Percentiles rank a stretch among this genome's conserved stretches.
phyloP scores from a whole-genome alignment of 2,329 filamentous ascomycete genomes.

The Penicillium sp. region DNA sequence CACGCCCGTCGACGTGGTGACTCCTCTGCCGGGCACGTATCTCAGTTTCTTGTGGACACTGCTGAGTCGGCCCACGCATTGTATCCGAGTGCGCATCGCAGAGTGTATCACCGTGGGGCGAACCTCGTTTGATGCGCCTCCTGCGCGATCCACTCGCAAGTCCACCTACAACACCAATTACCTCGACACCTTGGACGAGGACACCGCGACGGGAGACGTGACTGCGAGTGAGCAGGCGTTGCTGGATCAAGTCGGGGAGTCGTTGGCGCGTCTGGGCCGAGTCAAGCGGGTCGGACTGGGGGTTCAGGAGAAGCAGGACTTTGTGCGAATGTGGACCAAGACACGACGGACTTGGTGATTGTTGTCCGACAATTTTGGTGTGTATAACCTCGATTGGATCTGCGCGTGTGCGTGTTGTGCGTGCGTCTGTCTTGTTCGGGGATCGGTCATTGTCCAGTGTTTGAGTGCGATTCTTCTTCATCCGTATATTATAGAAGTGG shows the following conservation, averaged over 20 bases:
- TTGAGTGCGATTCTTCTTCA: background rate
- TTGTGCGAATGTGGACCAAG: slow-evolving; percentile 65
- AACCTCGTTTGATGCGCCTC: slow-evolving; percentile 16
- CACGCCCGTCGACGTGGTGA: slow-evolving; percentile 81
- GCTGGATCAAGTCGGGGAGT: slow-evolving; percentile 74
- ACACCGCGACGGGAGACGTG: slow-evolving; percentile 32
- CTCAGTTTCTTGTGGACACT: slow-evolving; percentile 75
- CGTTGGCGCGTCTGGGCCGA: slow-evolving; percentile 76
- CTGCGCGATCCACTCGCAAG: slow-evolving; percentile 18
- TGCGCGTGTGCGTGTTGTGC: no score
- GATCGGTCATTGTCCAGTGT: no score
- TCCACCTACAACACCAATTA: slow-evolving; percentile 42
- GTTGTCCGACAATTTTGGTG: background rate
- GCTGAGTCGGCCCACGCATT: slow-evolving; percentile 77
- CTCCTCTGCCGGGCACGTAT: slow-evolving; percentile 73
- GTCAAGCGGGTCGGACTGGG: slow-evolving; percentile 86
- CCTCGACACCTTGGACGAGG: slow-evolving; percentile 41
- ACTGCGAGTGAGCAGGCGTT: slow-evolving; percentile 59
- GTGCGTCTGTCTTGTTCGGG: no score
- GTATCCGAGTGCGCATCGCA: slow-evolving; percentile 84
- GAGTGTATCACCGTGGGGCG: slow-evolving; percentile 52
- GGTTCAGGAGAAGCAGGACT: slow-evolving; percentile 73
- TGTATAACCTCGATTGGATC: no score
- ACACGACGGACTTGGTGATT: slow-evolving; percentile 28
- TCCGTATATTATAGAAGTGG: background rate